Base-by-base conservation (phyloP, 2,329 filamentous ascomycete species). In the Scopulariopsis brevicaulis region DNA sequence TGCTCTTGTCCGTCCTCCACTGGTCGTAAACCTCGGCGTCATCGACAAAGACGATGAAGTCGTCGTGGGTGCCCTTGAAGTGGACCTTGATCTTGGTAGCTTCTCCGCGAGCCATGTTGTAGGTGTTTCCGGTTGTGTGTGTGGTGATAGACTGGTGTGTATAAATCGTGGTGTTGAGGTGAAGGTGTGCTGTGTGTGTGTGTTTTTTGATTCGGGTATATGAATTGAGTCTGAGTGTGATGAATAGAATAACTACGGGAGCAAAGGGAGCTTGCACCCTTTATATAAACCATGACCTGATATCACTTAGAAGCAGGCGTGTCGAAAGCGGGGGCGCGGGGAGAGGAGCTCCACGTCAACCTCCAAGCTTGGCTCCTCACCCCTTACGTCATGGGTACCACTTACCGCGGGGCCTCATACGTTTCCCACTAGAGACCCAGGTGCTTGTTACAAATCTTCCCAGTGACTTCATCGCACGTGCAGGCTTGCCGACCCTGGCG, bases 1-100 rank as follows among this genome's bases (percentile, higher is more conserved):
- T 77, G 34, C 81, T 85, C 69, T 83, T 85, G 77, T 97, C 93
- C 4, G 70, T 76, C 77, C 85, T 84, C 93, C 93, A 97, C 72
- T 93, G 85, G 73, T 89, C 78, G 66, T 90, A 84, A 54, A 80
- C 77, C 60, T 88, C 74, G 58, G 70, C 63, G 64, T 82, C 80
- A 62, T 84, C 81, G 55, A 84, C 69, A 64, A 84, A 83, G 70
- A 84, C 70, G 67, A 84, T 67, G 67, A 80, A 84, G 70, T 84
- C 80, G 40, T 84, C 80, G 35, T 73, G 70, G 59, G 68, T 63
- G 74, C 90, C 90, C 81, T 91, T 89, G 85, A 83, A 91, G 82
- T 93, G 87, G 74, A 96, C 81, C 78, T 94, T 95, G 75, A 78
- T 79, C 72, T 86, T 81, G 61, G 72, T 70, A 63, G 81, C 79